phyloP scores from a whole-genome alignment of 345 rosid species.

The Rubroshorea leprosula region DNA sequence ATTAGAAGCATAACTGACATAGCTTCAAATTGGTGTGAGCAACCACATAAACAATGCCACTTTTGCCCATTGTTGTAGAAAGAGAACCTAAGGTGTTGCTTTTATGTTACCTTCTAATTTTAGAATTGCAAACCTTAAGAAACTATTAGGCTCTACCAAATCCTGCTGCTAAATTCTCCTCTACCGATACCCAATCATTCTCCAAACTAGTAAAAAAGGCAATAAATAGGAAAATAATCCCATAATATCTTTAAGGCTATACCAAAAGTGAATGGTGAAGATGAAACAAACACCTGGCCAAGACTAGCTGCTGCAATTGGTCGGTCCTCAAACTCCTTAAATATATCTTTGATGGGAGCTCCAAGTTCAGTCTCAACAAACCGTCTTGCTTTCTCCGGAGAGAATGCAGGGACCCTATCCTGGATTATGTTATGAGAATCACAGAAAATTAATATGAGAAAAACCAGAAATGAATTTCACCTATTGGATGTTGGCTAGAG shows the following conservation, averaged over 20 bases:
- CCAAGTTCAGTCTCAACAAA: conserved; percentile 77
- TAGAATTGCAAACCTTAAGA: too few relatives aligned
- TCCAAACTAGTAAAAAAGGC: too few relatives aligned
- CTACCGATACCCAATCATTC: too few relatives aligned
- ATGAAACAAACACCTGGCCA: conserved; percentile 95
- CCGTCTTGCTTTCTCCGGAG: conserved; percentile 69
- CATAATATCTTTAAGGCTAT: not conserved
- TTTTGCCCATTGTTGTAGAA: not conserved
- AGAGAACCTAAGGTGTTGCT: not conserved
- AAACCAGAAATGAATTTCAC: not conserved
- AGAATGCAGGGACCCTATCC: conserved; percentile 96
- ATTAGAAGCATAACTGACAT: not conserved
- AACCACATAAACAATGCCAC: too few relatives aligned
- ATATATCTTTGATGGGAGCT: conserved; percentile 59
- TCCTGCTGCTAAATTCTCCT: too few relatives aligned
- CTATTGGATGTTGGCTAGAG: too few relatives aligned
- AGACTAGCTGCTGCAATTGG: conserved; percentile 99
- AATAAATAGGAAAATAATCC: not conserved
- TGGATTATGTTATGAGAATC: conserved; percentile 23
- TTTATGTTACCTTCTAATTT: not conserved
- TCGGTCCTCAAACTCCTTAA: conserved; percentile 75
- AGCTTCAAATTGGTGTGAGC: conserved; percentile 2
- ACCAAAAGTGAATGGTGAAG: not conserved
- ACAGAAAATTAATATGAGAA: conserved; percentile 1
- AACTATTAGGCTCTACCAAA: too few relatives aligned